These are phyloP conservation scores for Russula brevipes DNA, from an alignment of 768 basidiomycete genomes.

Conservation along the genomic window DNA sequence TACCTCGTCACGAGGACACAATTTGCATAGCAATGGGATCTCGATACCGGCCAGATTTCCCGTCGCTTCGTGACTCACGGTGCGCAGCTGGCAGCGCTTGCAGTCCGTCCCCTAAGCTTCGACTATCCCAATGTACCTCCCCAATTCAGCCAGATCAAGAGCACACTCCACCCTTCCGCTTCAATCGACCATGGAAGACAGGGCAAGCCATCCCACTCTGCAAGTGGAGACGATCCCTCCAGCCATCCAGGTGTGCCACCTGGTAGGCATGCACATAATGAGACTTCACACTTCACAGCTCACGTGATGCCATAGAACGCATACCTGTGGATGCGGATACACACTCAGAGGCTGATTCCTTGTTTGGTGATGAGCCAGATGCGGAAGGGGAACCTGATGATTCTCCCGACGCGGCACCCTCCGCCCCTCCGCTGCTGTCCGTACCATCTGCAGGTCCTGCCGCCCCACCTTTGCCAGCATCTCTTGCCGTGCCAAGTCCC, in stretches of 20 bases:
- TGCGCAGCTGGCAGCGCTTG: slow-evolving; percentile 77
- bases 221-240: not conserved
- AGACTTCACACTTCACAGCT: not conserved
- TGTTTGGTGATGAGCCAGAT: slow-evolving; percentile 84
- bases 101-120: slow-evolving; percentile 60
- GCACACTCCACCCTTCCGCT: not conserved
- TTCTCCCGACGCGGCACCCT: slow-evolving; percentile 5
- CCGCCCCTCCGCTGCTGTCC: slow-evolving; percentile 10
- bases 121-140: slow-evolving; percentile 29
- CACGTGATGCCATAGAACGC: slow-evolving; percentile 13
- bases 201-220: slow-evolving; percentile 3
- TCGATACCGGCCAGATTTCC: slow-evolving; percentile 79
- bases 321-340: slow-evolving; percentile 44
- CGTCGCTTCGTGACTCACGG: slow-evolving; percentile 78
- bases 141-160: slow-evolving; percentile 19
- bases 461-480: slow-evolving; percentile 18
- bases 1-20: slow-evolving; percentile 13
- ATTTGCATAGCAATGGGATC: slow-evolving; percentile 87
- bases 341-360: slow-evolving; percentile 77
- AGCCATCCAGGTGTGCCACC: not conserved
- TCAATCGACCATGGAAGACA: slow-evolving; percentile 6
- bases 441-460: slow-evolving; percentile 21
- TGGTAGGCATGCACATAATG: not conserved
- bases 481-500: slow-evolving; percentile 33
- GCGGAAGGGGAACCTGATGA: slow-evolving; percentile 44